Base-by-base conservation (phyloP, 2,329 filamentous ascomycete genomes). In the Taxawa tesnikishii region DNA sequence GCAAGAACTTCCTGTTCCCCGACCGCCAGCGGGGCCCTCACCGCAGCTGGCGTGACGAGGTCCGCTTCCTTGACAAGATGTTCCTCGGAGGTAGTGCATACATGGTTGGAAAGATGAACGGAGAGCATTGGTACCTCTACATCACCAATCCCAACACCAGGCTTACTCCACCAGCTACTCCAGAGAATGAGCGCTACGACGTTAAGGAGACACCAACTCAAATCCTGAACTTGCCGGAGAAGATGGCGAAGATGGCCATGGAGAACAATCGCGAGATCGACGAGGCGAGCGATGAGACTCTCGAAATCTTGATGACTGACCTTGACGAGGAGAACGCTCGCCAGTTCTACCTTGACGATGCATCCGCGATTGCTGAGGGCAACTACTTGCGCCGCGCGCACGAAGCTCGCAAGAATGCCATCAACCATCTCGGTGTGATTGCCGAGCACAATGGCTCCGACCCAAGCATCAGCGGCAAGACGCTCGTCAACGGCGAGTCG, bases 61-160 rank as follows among this genome's bases (percentile, higher is more conserved):
- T 96, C 50, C 80, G 79, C 48, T 93, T 79, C 48, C 70, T 98
- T 41, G 90, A 98, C 60, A 79, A 82, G 53, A 83, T 87, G 58
- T 94, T 98, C 54, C 68, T 81, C 39, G 79, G 83, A 35, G 90
- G 90, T 34, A 96, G 88, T 57, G 90, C 90, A 31, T 98, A 98
- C 59, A 94, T 96, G 87, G 92, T 98, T 43, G 90, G 90, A 51
- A 96, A 94, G 64, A 96, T 96, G 88, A 98, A 98, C 47, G 88
- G 90, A 37, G 90, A 98, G 57, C 90, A 98, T 50, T 98, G 90
- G 90, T 96, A 96, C 55, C 67, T 98, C 34, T 98, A 98, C 63
- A 78, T 96, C 49, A 96, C 90, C 9, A 83, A 83, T 31, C 88
- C 90, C 12, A 78, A 80, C 53, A 78, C 73, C 29, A 65, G 73